Evolutionary conservation across 1,284 basidiomycete genomes (phyloP), one percentile per base, ranked within the genome.

Genomic region (Leccinum colubrinum): DNA sequence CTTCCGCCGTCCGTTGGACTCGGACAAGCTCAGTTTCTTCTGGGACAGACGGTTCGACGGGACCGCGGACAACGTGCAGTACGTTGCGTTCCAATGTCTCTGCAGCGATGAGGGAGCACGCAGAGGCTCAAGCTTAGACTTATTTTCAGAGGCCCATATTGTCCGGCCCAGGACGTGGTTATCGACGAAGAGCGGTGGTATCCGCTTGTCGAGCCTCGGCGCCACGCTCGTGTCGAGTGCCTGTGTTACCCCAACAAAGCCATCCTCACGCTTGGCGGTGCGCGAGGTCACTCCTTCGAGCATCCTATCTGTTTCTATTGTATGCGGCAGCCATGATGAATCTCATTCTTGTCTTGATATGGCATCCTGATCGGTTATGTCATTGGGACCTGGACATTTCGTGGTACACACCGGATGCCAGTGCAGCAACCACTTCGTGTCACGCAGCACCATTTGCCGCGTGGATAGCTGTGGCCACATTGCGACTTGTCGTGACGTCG

Each of bases 331-430:
- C 87, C 27, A 65, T 82, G 55, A 76, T 80, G 63, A 90, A 87
- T 68, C 63, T 88, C 53, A 78, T 76, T 12, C 72, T 90, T 37
- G 76, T 86, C 55, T 77, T 80, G 55, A 58, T 80, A 6, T 73
- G 83, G 60, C 77, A 78, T 60, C 68, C 83, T 8, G 68, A 64
- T n/a, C 72, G 76, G 41, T 79, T 83, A 17, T 90, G 88, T 65
- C 70, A 75, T 50, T 78, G 86, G 76, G 86, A 87, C 65, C 76
- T 90, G 54, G 88, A 91, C 68, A 77, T 86, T 50, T 74, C 85
- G 4, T 91, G 88, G 88, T 80, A 84, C 6, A 68, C 72, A 12
- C 70, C 74, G 5, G 60, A 62, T 8, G 57, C 65, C 20, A 59
- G 64, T 15, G 75, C 79, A 14, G 51, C 61, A 22, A 46, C 59